These are phyloP conservation scores for Anisodus acutangulus DNA, from an alignment of 257 asterid species.

Conservation along the genomic window DNA sequence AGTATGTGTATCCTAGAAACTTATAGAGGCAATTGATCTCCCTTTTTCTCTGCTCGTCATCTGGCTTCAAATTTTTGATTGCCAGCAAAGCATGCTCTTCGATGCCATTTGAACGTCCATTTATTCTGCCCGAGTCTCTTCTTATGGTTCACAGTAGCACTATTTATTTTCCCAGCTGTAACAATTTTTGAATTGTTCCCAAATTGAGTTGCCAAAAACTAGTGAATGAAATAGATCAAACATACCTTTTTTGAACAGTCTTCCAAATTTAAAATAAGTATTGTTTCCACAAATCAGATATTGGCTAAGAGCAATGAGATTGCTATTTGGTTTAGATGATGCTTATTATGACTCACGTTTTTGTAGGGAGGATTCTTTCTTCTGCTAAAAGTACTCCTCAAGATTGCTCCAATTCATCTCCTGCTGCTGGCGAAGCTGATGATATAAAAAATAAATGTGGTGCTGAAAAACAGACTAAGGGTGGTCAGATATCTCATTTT, in stretches of 20 bases:
- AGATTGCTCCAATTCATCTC: slow-evolving; percentile 40
- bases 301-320: slow-evolving; percentile 6
- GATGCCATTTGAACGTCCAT: not conserved
- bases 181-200: not conserved
- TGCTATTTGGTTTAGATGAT: slow-evolving; percentile 8
- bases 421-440: slow-evolving; percentile 39
- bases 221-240: not conserved
- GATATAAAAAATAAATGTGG: slow-evolving; percentile 36
- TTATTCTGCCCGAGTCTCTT: not conserved
- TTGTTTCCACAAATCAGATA: not conserved
- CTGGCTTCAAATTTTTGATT: not conserved
- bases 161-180: not conserved
- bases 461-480: slow-evolving; percentile 43
- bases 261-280: not conserved
- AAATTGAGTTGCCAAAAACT: slow-evolving; percentile 11
- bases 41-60: not conserved
- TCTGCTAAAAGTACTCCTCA: slow-evolving; percentile 49
- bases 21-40: not conserved
- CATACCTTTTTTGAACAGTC: not conserved
- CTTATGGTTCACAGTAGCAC: not conserved
- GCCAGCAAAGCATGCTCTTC: not conserved
- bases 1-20: not conserved
- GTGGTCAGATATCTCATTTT: slow-evolving; percentile 72
- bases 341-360: slow-evolving; percentile 19
- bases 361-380: slow-evolving; percentile 83